Base-by-base conservation (phyloP, 345 rosid species). In the Salix arbutifolia region DNA sequence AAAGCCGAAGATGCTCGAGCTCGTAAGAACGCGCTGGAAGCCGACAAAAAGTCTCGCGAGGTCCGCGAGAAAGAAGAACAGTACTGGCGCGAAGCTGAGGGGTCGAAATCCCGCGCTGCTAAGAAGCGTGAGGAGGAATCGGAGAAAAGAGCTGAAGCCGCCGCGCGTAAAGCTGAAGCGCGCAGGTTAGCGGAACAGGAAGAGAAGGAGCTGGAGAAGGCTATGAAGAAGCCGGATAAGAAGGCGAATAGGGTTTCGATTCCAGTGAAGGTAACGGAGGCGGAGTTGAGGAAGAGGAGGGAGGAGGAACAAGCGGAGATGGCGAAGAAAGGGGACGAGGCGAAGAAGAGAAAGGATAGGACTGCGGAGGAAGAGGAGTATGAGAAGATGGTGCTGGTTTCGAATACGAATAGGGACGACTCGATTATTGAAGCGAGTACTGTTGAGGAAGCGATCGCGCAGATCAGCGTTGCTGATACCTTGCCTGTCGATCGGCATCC, bases 81-180 rank as follows among this genome's bases (percentile, higher is more conserved):
- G 78, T 92, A 92, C 89, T 93, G 99, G 99, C 94, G 91, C 31
- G 98, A 93, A 56, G 97, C 97, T 40, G 98, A 96, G 84, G 98
- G 97, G 26, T 46, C 85, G 7, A 96, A 84, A 84, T 92, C 99
- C 9, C 91, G 90, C 23, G 89, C 96, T 30, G 87, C 90, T 21
- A 96, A 92, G 92, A 93, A 92, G 72, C 89, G 94, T 0, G 99
- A 96, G 85, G 99, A 96, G 33, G 99, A 92, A 8, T 86, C 92
- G 6, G 97, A 90, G 89, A 96, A 92, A 84, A 88, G 88, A 37
- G 96, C 97, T 10, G 99, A 93, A 79, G 83, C 89, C 4, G 86
- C 86, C 0, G 92, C 96, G 1, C 87, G 89, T 37, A 83, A 85
- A 19, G 91, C 90, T 0, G 99, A 95, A 90, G 92, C 93, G 0